A percentile compares a stretch with the other conserved stretches of the same genome.
Conservation (phyloP, 2,329 filamentous ascomycete genomes). For the Talaromyces sp. region DNA sequence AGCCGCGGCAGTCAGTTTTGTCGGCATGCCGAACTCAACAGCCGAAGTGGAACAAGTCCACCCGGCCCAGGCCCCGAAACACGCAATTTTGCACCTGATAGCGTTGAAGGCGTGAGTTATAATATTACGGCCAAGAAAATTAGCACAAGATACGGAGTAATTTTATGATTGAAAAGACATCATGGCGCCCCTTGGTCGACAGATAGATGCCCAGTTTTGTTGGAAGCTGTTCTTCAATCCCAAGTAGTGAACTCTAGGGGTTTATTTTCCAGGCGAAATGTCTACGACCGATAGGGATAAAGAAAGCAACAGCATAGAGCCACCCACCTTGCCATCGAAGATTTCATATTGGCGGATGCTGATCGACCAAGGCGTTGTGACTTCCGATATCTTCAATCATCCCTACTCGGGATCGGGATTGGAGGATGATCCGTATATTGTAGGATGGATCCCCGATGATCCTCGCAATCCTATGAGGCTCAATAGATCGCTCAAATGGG, state of each 20-base stretch:
- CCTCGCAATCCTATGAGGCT: conserved; percentile 39
- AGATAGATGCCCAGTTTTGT: too few species aligned
- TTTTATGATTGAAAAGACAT: neutral
- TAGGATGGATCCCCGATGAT: conserved; percentile 40
- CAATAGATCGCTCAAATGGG: conserved; percentile 32
- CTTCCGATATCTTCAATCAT: conserved; percentile 28
- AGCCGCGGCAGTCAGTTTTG: neutral
- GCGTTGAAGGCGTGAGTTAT: neutral
- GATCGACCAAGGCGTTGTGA: conserved; percentile 26
- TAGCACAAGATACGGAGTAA: neutral
- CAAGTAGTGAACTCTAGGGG: neutral
- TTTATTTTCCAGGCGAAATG: neutral
- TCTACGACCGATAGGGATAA: neutral
- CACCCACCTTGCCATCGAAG: conserved; percentile 15
- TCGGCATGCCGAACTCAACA: neutral
- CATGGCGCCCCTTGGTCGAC: neutral
- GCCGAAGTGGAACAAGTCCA: neutral
- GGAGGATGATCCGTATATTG: conserved; percentile 36
- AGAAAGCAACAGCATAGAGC: neutral
- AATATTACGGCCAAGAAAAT: neutral
- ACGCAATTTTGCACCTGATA: neutral
- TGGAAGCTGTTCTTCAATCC: neutral
- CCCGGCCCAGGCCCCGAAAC: neutral
- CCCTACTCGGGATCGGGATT: conserved; percentile 37
- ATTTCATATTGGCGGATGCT: conserved; percentile 30